A percentile compares a stretch with the other conserved stretches of the same genome.
Conservation (phyloP, 306 rosid genomes). For the Psophocarpus tetragonolobus region DNA sequence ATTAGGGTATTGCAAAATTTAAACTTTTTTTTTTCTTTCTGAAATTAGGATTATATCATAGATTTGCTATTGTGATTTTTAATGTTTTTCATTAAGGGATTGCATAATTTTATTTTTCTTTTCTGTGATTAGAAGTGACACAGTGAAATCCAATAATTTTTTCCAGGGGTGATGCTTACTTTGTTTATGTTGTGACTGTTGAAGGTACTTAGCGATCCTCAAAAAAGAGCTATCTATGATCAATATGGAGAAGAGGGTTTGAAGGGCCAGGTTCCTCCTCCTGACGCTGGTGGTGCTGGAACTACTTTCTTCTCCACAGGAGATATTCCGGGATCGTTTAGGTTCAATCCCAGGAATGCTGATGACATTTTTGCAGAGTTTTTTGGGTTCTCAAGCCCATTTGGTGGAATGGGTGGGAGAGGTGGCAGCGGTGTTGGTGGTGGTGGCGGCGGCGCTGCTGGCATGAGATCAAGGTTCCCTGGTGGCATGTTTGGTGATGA, state of each 20-base stretch:
- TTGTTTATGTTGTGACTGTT: conserved; percentile 3
- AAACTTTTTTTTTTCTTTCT: background rate
- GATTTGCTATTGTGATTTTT: background rate
- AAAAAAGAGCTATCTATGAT: conserved; percentile 65
- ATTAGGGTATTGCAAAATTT: background rate
- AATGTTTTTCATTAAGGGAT: background rate
- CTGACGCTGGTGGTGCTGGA: conserved; percentile 57
- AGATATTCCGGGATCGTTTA: conserved; percentile 61
- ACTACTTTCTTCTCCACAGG: conserved; percentile 57
- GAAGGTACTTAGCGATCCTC: conserved; percentile 77
- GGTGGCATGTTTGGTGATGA: conserved; percentile 64
- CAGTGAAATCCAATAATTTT: background rate
- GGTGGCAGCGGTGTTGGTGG: conserved; percentile 41
- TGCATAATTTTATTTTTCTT: background rate
- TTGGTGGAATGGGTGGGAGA: conserved; percentile 65
- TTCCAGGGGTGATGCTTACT: conserved; percentile 29
- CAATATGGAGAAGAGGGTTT: conserved; percentile 79
- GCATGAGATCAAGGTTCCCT: conserved; percentile 58
- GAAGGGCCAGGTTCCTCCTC: conserved; percentile 72
- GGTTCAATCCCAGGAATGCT: conserved; percentile 65
- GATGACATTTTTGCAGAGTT: conserved; percentile 69
- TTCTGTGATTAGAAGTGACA: background rate
- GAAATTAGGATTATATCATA: background rate
- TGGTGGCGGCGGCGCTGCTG: conserved; percentile 17
- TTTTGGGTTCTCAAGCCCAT: conserved; percentile 58